A percentile compares a stretch with the other conserved stretches of the same genome.
phyloP scores from a whole-genome alignment of 1,139 yeast genomes.

The Yamadazyma conglobata region DNA sequence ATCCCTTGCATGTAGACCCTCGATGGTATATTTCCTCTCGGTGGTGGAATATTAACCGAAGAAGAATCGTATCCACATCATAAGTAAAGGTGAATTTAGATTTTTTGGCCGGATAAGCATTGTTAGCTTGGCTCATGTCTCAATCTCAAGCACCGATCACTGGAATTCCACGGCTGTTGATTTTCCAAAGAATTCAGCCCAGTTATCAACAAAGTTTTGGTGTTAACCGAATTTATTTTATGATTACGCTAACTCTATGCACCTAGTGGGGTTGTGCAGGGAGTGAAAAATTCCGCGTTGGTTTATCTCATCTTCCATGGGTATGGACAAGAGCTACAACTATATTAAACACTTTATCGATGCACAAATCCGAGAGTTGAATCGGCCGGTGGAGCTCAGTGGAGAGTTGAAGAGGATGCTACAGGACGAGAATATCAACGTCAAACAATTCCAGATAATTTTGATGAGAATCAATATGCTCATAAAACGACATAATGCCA shows the following conservation, averaged over 20 bases:
- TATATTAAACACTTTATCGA: slow-evolving; percentile 33
- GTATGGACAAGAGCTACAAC: slow-evolving; percentile 13
- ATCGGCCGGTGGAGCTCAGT: slow-evolving; percentile 22
- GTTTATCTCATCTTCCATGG: not conserved
- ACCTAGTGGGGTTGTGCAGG: not conserved
- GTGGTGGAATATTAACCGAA: slow-evolving; percentile 20
- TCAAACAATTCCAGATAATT: slow-evolving; percentile 21
- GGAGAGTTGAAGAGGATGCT: slow-evolving; percentile 14
- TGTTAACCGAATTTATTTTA: too few relatives aligned
- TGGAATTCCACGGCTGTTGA: too few relatives aligned
- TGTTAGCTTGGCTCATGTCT: too few relatives aligned
- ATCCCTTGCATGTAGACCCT: slow-evolving; percentile 28
- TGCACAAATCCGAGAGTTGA: slow-evolving; percentile 22
- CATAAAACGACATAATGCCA: slow-evolving; percentile 28
- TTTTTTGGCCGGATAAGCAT: too few relatives aligned
- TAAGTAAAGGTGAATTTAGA: slow-evolving; percentile 25
- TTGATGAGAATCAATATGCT: slow-evolving; percentile 26
- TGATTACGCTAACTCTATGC: too few relatives aligned
- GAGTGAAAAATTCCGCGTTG: not conserved
- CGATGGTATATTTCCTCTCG: slow-evolving; percentile 25
- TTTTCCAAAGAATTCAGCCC: too few relatives aligned
- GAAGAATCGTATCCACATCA: slow-evolving; percentile 23
- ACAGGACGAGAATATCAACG: slow-evolving; percentile 16
- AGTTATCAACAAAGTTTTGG: too few relatives aligned
- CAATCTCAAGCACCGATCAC: too few relatives aligned